Base-by-base conservation (phyloP, 768 basidiomycete genomes). In the Kondoa subrosea region DNA sequence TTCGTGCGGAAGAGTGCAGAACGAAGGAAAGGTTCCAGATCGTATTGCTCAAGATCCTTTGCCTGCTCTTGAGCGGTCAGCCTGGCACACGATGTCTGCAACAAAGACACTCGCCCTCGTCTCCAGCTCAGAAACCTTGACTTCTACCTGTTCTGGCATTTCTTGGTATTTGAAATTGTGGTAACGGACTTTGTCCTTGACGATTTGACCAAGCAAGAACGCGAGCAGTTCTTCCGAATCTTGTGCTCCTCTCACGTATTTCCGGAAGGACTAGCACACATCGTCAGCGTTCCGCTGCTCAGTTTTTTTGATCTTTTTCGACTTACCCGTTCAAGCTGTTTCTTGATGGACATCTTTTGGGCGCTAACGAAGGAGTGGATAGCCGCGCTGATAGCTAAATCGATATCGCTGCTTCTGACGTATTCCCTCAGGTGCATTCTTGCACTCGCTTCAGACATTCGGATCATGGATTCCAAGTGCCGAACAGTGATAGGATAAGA, bases 311-410 rank as follows among this genome's bases (percentile, higher is more conserved):
- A n/a, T n/a, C n/a, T n/a, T n/a, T n/a, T n/a, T n/a, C n/a, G n/a
- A 81, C 85, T 72, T 73, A 93, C 93, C 74, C 95, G 82, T 78
- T 99, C 91, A 58, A 99, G 80, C 1, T 91, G 92, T 80, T 91
- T 95, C 82, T 96, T 96, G 80, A 97, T 93, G 68, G 88, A 90
- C 83, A 91, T 86, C 81, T 99, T 99, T 77, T 99, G 95, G 30
- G 95, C 88, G 72, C 79, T 92, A 68, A 99, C 89, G 77, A 99
- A 99, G 78, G 89, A 91, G 65, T 86, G 86, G 31, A 99, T 85
- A 1, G 90, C 88, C 60, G 96, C 92, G 73, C 90, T 90, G 70
- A 99, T 97, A 1, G 95, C 93, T 64, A 97, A 80, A 77, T 99
- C 91, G 73, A 99, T 91, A 76, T 99, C 95, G 76, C 97, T 95